Evolutionary conservation across 495 filamentous ascomycete species (phyloP), one percentile per base, ranked within the genome.

Genomic region (Annulohypoxylon nitens): DNA sequence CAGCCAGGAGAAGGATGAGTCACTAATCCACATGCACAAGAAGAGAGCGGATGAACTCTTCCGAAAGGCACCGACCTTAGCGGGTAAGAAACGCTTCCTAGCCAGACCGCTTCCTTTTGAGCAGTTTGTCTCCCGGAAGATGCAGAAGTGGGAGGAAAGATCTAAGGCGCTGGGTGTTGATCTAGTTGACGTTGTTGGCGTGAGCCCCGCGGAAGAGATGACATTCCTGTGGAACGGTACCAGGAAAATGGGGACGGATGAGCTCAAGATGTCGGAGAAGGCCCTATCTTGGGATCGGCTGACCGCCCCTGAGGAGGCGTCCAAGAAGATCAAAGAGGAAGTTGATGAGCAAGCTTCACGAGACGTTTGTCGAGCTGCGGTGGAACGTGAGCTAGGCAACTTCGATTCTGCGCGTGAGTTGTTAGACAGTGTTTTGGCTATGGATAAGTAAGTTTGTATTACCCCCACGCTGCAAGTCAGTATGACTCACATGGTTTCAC

Each of bases 221-320:
- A 90, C 92, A n/a, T 97, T 95, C 79, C 89, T 98, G 75, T 99
- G 96, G 96, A 94, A 88, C 68, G 92, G 92, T 1, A 83, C 84
- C 47, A 97, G 92, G 80, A 89, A 93, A 45, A 96, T 97, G 93
- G 83, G 85, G 20, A 69, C 80, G 5, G 79, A 80, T 2, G 87
- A 93, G 67, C 82, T 97, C 14, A 86, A 93, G 51, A 82, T 84
- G 30, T 93, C 90, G 2, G 75, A 94, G 16, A 76, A 77, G 6
- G 83, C 84, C 10, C 79, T 98, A 5, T 83, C 87, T 4, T 97
- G 93, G 93, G 82, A 82, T 5, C 69, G 84, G 34, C 81, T 84
- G 47, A 84, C 82, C 0, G 86, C 85, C 34, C 83, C 91, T 11
- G 83, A 85, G 45, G 80, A 82, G 7, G 82, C 86, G 2, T 79